Evolutionary conservation across 2,329 filamentous ascomycete species (phyloP), one percentile per base, ranked within the genome.

Genomic region (Didymosphaeria variabile): DNA sequence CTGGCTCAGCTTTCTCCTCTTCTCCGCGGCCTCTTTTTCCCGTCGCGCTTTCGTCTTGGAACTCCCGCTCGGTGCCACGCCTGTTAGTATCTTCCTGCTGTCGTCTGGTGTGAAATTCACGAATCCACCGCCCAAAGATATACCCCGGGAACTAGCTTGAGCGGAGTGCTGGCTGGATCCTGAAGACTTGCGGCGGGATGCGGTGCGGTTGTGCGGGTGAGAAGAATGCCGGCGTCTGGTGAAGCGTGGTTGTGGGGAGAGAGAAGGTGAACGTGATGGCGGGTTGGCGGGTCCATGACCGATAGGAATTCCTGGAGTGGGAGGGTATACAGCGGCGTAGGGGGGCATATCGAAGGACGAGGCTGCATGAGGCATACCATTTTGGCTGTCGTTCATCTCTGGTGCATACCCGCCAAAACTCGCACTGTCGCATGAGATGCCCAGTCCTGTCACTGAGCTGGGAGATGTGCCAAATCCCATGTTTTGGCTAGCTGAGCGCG

Each of bases 41-140:
- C 95, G 83, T 58, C 93, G 83, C n/a, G 93, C 93, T 77, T 97
- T 97, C 9, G 95, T 98, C 86, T 98, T 98, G 67, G 88, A 91
- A 68, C 90, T 93, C 10, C 95, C 95, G 66, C 90, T 94, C 0
- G 94, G 94, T 49, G 95, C 95, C 13, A 99, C 95, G 5, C 94
- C 94, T 8, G 88, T 92, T 78, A 99, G 87, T 46, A 99, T 89
- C 73, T 91, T 87, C 15, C 86, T 82, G 70, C 89, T 90, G 77
- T 99, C 94, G 53, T 85, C 83, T 0, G 93, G 90, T 0, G 94
- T 97, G 79, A 91, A 97, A 78, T 98, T 98, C 65, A 97, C 92
- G 73, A 98, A 98, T 12, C 84, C 86, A 15, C 83, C 82, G 5
- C 53, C 52, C n/a, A 42, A 86, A 85, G 9, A 53, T 3, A 21